Base-by-base conservation (phyloP, 2,329 filamentous ascomycete species). In the Exophiala calicioides region DNA sequence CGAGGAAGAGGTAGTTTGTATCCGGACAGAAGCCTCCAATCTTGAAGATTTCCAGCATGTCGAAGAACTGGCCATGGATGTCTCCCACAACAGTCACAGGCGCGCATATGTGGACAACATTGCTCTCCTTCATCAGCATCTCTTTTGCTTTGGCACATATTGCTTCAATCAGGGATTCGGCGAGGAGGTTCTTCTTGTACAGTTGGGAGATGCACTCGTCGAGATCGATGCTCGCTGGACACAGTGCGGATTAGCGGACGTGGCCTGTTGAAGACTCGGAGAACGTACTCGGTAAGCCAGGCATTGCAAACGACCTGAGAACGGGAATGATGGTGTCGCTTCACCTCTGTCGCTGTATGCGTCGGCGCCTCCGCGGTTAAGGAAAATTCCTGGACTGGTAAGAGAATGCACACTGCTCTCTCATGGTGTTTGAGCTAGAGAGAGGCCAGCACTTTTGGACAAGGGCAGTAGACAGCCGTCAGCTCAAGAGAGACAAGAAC, bases 71-170 rank as follows among this genome's bases (percentile, higher is more conserved):
- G 49, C 93, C 93, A 69, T 98, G 93, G 59, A 98, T 98, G 68
- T 98, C 93, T 58, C 93, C 93, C 29, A 98, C 93, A 7, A 98
- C 93, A 12, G 93, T 98, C 49, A 98, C 89, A 2, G 93, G 93
- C 23, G 93, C 90, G 60, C 84, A 83, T 54, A 98, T 94, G 68
- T 98, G 93, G 51, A 98, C 93, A 54, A 98, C 93, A 72, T 98
- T 98, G 80, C 91, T 97, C 81, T 98, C 93, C 66, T 94, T 91
- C 93, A 98, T 98, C 60, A 98, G 80, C 60, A 98, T 78, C 75
- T 98, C 93, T 67, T 98, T 98, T 16, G 94, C 93, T 70, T 98
- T 98, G 69, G 93, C 90, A 75, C 93, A 98, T 82, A 98, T 91
- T 63, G 93, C 93, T 74, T 98, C 93, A 70, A 98, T 91, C 58